These are phyloP conservation scores for Paraphysoderma sedebokerense DNA, from an alignment of 371 early-diverging fungal species.

Conservation along the genomic window DNA sequence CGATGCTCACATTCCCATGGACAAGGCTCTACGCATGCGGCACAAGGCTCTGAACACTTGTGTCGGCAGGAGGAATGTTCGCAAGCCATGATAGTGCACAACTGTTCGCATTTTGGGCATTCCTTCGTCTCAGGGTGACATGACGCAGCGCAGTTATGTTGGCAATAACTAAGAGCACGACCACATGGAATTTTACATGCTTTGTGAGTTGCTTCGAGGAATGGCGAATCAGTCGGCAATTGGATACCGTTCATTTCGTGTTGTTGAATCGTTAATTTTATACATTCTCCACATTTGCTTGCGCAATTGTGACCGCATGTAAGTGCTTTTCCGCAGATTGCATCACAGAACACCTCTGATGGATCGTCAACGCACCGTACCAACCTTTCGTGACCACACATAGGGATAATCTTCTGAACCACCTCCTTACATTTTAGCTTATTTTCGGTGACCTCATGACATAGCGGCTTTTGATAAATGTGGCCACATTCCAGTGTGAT, in stretches of 20 bases:
- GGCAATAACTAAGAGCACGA: slow-evolving; percentile 10
- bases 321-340: slow-evolving; percentile 2
- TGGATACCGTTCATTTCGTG: no score
- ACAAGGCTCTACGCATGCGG: slow-evolving; percentile 22
- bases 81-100: slow-evolving; percentile 16
- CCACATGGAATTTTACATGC: slow-evolving; percentile 13
- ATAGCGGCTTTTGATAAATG: slow-evolving; percentile 4
- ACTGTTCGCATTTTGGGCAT: slow-evolving; percentile 20
- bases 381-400: neutral
- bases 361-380: neutral
- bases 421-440: slow-evolving; percentile 7
- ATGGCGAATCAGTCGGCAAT: neutral
- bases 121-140: slow-evolving; percentile 12
- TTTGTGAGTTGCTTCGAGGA: neutral
- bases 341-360: neutral
- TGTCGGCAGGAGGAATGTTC: slow-evolving; percentile 15
- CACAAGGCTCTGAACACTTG: slow-evolving; percentile 15
- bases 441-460: slow-evolving; percentile 8
- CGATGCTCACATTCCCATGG: slow-evolving; percentile 24
- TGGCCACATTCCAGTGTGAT: slow-evolving; percentile 14
- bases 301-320: slow-evolving; percentile 16
- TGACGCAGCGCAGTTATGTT: neutral
- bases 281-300: slow-evolving; percentile 9
- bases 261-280: neutral
- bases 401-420: slow-evolving; percentile 3